Conservation (phyloP, 2,329 filamentous ascomycete species). For the Fusarium chuoi region DNA sequence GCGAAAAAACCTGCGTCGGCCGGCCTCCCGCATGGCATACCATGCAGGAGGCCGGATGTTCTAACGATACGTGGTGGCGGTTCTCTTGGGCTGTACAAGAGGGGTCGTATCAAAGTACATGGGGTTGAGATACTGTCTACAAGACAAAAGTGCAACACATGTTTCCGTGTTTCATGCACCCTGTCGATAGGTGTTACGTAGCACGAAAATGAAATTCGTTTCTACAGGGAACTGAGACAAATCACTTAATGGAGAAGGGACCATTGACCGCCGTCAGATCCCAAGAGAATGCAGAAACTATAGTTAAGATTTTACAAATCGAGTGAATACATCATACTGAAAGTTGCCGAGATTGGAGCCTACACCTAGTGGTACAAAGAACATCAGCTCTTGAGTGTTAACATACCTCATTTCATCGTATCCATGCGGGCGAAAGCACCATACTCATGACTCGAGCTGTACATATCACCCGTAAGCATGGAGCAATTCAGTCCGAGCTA, state of each 20-base stretch:
- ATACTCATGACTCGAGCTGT: background rate
- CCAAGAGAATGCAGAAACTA: no score
- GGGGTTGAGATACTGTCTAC: background rate
- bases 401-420: background rate
- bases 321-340: background rate
- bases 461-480: background rate
- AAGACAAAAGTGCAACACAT: background rate
- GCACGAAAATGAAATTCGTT: background rate
- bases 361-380: background rate
- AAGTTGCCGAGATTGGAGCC: background rate
- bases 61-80: background rate
- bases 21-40: background rate
- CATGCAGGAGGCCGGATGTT: background rate
- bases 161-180: background rate
- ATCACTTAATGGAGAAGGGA: background rate
- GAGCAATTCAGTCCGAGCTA: background rate
- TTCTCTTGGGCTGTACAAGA: background rate
- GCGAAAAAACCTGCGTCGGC: background rate
- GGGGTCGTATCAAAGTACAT: background rate
- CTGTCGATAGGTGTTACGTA: background rate
- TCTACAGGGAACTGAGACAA: background rate
- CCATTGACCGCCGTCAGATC: background rate
- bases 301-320: background rate
- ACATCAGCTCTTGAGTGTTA: background rate
- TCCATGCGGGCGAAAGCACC: background rate